Conservation (phyloP, 345 rosid genomes). For the Populus alba region DNA sequence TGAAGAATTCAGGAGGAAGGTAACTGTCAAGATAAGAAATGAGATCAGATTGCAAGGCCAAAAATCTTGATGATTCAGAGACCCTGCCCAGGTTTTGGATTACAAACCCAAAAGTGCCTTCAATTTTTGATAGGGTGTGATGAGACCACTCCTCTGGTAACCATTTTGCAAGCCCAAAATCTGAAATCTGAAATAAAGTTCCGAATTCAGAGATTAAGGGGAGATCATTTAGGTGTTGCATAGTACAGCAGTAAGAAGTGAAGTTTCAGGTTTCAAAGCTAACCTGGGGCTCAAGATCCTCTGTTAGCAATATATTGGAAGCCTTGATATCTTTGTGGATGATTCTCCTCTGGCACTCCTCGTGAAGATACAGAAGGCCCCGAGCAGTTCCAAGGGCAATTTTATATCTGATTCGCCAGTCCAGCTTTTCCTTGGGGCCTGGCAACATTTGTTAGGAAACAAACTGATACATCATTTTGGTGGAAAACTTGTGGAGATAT, state of each 20-base stretch:
- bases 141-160: slow-evolving; percentile 91
- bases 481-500: not conserved
- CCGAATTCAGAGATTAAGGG: slow-evolving; percentile 1
- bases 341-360: slow-evolving; percentile 86
- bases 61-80: slow-evolving; percentile 8
- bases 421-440: slow-evolving; percentile 62
- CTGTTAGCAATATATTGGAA: slow-evolving; percentile 73
- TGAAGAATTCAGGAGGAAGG: slow-evolving; percentile 90
- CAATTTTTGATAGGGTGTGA: slow-evolving; percentile 69
- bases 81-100: not conserved
- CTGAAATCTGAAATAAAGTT: slow-evolving; percentile 65
- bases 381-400: slow-evolving; percentile 76
- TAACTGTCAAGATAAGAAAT: slow-evolving; percentile 42
- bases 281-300: slow-evolving; percentile 87
- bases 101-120: slow-evolving; percentile 94
- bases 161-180: slow-evolving; percentile 97
- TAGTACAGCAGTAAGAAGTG: not conserved
- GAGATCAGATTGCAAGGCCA: not conserved
- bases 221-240: not conserved
- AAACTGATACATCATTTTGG: not conserved
- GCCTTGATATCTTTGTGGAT: slow-evolving; percentile 96
- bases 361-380: slow-evolving; percentile 82
- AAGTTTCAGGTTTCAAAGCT: not conserved
- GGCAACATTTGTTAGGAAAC: slow-evolving; percentile 4
- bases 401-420: slow-evolving; percentile 65